Percentiles rank a stretch among this genome's conserved stretches.
phyloP scores from a whole-genome alignment of 1,284 basidiomycete species.

The Tylopilus orsonianus region DNA sequence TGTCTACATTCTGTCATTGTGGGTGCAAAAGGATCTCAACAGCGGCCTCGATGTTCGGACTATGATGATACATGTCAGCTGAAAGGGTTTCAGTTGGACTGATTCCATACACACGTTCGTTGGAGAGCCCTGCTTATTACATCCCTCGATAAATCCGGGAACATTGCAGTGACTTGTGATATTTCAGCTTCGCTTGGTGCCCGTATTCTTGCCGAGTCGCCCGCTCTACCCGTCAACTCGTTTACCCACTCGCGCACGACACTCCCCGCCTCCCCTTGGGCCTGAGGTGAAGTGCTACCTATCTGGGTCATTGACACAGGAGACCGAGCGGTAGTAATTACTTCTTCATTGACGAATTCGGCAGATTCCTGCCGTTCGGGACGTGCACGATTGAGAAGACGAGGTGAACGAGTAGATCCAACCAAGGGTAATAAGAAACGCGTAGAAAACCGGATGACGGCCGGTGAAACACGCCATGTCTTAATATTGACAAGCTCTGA shows the following conservation, averaged over 20 bases:
- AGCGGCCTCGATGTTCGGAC: slow-evolving; percentile 75
- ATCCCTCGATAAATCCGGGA: slow-evolving; percentile 75
- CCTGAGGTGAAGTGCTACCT: slow-evolving; percentile 10
- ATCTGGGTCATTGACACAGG: slow-evolving; percentile 26
- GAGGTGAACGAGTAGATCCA: slow-evolving; percentile 55
- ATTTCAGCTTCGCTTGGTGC: slow-evolving; percentile 78
- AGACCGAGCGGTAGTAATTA: slow-evolving; percentile 55
- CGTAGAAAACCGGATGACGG: slow-evolving; percentile 49
- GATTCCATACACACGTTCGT: slow-evolving; percentile 59
- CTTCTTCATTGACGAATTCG: slow-evolving; percentile 44
- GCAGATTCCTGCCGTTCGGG: slow-evolving; percentile 43
- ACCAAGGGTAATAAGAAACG: slow-evolving; percentile 62
- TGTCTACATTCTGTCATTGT: slow-evolving; percentile 13
- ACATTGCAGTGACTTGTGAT: slow-evolving; percentile 72
- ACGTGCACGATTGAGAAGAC: slow-evolving; percentile 57
- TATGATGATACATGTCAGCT: slow-evolving; percentile 29
- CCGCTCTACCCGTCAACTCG: slow-evolving; percentile 68
- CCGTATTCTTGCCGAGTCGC: slow-evolving; percentile 55
- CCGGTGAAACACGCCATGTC: slow-evolving; percentile 66
- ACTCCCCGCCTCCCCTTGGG: slow-evolving; percentile 28
- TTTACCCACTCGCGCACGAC: slow-evolving; percentile 83
- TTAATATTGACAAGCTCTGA: slow-evolving; percentile 78
- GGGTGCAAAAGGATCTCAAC: slow-evolving; percentile 74
- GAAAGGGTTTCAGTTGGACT: neutral
- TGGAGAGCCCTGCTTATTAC: slow-evolving; percentile 79